Evolutionary conservation across 805 yeast genomes (phyloP), one percentile per base, ranked within the genome.

Genomic region (Candida sakaeoensis): DNA sequence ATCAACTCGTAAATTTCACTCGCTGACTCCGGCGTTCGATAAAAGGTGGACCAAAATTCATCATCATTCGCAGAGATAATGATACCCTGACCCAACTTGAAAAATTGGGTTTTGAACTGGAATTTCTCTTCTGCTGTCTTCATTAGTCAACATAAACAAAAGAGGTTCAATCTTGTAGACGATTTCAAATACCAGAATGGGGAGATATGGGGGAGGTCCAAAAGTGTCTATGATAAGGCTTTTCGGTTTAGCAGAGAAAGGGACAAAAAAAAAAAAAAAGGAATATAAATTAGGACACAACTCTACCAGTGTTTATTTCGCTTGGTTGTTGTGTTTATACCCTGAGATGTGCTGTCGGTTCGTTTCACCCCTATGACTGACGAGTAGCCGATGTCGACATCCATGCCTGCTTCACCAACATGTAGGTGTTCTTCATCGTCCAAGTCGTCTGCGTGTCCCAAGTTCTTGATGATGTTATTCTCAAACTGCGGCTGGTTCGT

Each of bases 51-150:
- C 73, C 73, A 68, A 50, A 53, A 66, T 12, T 34, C 44, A 2
- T 30, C 22, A 38, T 61, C 58, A 15, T 45, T 44, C 9, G 43
- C 46, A 3, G 54, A 53, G 9, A 70, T 57, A 8, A 64, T 48
- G 29, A 67, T 49, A 19, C 72, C 66, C 33, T 75, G 80, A 4
- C 78, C 74, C 19, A 86, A 70, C 46, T 70, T 66, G 52, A 73
- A 72, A 45, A 85, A 74, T 51, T 80, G 86, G 51, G 73, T 74
- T 54, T 77, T 79, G 58, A 78, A 75, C 39, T 68, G 65, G 27
- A 76, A 62, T 52, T 73, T 82, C 17, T 90, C 85, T 42, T 85
- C 91, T n/a, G 82, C 66, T 23, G 82, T 75, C 30, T 83, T 89
- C 95, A 87, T 87, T n/a, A n/a, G n/a, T n/a, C n/a, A n/a, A n/a